Base-by-base conservation (phyloP, 2,329 filamentous ascomycete genomes). In the Nothophoma quercina region DNA sequence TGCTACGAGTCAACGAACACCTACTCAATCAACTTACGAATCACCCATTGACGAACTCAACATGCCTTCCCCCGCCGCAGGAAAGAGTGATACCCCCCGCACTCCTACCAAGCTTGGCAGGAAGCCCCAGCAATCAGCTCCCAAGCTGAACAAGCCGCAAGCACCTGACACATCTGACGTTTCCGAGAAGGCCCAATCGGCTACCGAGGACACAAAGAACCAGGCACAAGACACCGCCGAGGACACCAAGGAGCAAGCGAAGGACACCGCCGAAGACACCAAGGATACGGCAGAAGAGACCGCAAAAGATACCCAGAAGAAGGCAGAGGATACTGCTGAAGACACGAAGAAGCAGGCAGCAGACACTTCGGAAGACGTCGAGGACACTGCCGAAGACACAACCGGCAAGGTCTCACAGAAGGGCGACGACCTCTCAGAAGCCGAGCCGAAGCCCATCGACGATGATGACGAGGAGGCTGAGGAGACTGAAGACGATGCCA, bases 21-120 rank as follows among this genome's bases (percentile, higher is more conserved):
- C 61, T 39, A 63, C 64, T 64, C 36, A 55, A 49, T 69, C 65
- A 51, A 66, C 68, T 58, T 64, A 66, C 60, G 65, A 67, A 59
- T 61, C 67, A 44, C 58, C 63, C 28, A 33, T 51, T 47, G 52
- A 65, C 59, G 53, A 69, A 55, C 52, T 67, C 64, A 74, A 61
- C 45, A 81, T 81, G 79, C 78, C 79, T 66, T 80, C 79, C 52
- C 79, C 79, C 65, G 78, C 79, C 60, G 78, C 79, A 59, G 79
- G 78, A 69, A 81, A 79, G 74, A 68, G 75, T 68, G 74, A 75
- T 42, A 68, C 71, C 58, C 79, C 78, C 62, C 78, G 78, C 71
- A 81, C 79, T 56, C 79, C 79, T 29, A 81, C 79, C 38, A 81
- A 81, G 74, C 75, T 81, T 59, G 75, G 76, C 56, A 67, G 77